Percentiles rank a stretch among this genome's conserved stretches.
Conservation (phyloP, 441 rosid genomes). For the Arabidopsis hybrid region DNA sequence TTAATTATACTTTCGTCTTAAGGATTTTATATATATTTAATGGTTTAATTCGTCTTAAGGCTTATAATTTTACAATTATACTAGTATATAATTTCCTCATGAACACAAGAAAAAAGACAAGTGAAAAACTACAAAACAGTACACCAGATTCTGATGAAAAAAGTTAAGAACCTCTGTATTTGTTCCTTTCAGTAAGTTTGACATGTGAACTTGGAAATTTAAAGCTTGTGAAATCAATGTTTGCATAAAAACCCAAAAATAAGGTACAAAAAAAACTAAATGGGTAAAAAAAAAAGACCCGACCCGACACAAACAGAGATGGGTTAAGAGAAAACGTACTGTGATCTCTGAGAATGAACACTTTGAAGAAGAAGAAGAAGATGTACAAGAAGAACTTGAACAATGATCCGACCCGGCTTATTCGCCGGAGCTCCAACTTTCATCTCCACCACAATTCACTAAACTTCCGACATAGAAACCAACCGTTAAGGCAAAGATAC, state of each 20-base stretch:
- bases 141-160: constrained; percentile 37
- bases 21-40: too few species aligned
- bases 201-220: constrained; percentile 42
- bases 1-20: background rate
- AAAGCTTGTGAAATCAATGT: constrained; percentile 14
- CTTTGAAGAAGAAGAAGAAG: constrained; percentile 41
- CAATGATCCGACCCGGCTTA: constrained; percentile 21
- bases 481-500: constrained; percentile 10
- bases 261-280: background rate
- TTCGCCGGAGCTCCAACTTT: constrained; percentile 36
- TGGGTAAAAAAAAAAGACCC: constrained; percentile 13
- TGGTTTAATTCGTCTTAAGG: background rate
- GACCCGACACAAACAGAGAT: constrained; percentile 39
- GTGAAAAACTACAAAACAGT: constrained; percentile 24
- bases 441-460: constrained; percentile 39
- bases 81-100: background rate
- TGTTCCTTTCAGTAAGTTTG: constrained; percentile 32
- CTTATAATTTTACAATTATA: background rate
- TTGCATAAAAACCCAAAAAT: background rate
- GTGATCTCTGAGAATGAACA: constrained; percentile 40
- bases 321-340: constrained; percentile 36
- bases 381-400: constrained; percentile 34
- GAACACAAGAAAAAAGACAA: background rate
- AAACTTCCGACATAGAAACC: constrained; percentile 29
- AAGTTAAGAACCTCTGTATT: constrained; percentile 28